Evolutionary conservation across 2,329 filamentous ascomycete genomes (phyloP).

Genomic region (Fusarium sororula): DNA sequence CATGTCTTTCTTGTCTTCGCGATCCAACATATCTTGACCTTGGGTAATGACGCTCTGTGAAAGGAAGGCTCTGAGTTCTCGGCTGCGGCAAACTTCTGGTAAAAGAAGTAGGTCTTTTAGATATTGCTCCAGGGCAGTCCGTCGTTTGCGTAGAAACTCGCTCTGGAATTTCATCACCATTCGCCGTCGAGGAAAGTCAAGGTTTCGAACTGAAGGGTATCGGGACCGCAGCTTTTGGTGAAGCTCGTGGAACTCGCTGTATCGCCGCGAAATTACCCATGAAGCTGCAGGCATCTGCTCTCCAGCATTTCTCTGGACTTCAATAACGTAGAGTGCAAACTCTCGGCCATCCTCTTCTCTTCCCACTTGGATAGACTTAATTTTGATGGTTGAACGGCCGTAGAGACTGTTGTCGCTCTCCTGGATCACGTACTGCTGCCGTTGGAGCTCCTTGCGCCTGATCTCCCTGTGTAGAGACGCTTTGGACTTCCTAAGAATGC

Average conservation of each 20-base stretch:
- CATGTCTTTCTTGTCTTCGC: slow-evolving; percentile 81
- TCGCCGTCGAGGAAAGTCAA: slow-evolving; percentile 91
- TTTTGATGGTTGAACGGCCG: slow-evolving; percentile 86
- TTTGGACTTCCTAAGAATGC: slow-evolving; percentile 93
- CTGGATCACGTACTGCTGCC: slow-evolving; percentile 96
- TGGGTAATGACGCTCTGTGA: slow-evolving; percentile 84
- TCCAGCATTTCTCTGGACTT: slow-evolving; percentile 88
- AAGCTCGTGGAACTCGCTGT: slow-evolving; percentile 96
- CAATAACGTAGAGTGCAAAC: slow-evolving; percentile 91
- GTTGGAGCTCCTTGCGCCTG: slow-evolving; percentile 90
- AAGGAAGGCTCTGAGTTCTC: slow-evolving; percentile 90
- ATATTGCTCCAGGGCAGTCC: slow-evolving; percentile 85
- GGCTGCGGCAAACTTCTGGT: slow-evolving; percentile 92
- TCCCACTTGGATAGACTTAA: slow-evolving; percentile 92
- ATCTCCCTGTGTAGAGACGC: slow-evolving; percentile 93
- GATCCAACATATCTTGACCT: slow-evolving; percentile 64
- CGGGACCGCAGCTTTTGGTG: slow-evolving; percentile 86
- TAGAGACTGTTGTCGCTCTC: slow-evolving; percentile 98
- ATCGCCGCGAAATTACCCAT: slow-evolving; percentile 91
- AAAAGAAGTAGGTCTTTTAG: slow-evolving; percentile 82
- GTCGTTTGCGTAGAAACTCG: slow-evolving; percentile 92
- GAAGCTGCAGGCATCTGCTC: slow-evolving; percentile 97
- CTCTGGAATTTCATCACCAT: slow-evolving; percentile 97
- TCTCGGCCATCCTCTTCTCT: slow-evolving; percentile 92
- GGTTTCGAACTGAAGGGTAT: slow-evolving; percentile 86